Percentiles rank a stretch among this genome's conserved stretches.
Conservation (phyloP, 2,329 filamentous ascomycete species). For the Colletotrichum aenigma region DNA sequence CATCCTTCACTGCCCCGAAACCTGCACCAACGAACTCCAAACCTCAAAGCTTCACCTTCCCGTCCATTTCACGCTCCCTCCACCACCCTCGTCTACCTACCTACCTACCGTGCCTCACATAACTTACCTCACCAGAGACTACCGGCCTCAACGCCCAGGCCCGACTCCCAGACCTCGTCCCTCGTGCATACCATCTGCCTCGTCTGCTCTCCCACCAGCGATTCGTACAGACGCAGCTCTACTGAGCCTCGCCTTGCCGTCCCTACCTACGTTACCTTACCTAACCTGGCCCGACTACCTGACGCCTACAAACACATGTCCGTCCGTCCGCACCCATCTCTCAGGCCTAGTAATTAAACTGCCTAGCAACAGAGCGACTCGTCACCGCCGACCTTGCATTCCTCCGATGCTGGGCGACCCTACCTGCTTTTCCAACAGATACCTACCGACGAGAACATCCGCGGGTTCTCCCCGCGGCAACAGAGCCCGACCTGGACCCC, state of each 20-base stretch:
- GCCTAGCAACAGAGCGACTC: constrained; percentile 8
- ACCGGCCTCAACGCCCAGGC: neutral
- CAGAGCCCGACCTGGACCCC: constrained; percentile 45
- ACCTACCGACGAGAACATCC: constrained; percentile 25
- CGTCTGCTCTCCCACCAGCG: neutral
- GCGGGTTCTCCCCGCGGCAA: constrained; percentile 42
- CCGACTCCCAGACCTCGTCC: constrained; percentile 10
- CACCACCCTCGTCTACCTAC: neutral
- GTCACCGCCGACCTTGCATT: constrained; percentile 20
- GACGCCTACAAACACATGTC: neutral
- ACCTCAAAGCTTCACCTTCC: constrained; percentile 15
- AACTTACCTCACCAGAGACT: neutral
- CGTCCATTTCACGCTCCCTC: neutral
- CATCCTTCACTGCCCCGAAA: constrained; percentile 1
- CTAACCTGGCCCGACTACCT: neutral
- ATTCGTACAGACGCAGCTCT: neutral
- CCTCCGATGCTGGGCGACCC: neutral
- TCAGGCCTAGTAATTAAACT: constrained; percentile 14
- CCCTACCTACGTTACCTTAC: neutral
- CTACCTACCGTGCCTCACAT: neutral
- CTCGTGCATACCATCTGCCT: neutral
- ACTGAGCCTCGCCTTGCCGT: neutral
- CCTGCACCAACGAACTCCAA: constrained; percentile 10
- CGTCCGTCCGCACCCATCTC: constrained; percentile 1
- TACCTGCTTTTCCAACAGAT: neutral